These are phyloP conservation scores for Trichomonascaceae sp. DNA, from an alignment of 1,139 yeast species.

Conservation along the genomic window DNA sequence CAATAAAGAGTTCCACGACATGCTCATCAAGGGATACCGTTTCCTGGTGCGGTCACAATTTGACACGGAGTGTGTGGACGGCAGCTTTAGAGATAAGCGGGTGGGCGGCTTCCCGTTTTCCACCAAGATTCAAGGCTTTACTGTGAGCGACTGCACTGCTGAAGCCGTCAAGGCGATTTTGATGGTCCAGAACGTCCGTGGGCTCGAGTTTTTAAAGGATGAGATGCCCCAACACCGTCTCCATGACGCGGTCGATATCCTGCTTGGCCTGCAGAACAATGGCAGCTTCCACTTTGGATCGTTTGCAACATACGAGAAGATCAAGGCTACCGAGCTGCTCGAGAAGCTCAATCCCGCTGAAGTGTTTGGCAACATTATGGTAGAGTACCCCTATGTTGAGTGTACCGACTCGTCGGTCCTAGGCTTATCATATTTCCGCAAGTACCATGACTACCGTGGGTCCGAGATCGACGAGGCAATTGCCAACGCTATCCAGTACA, in stretches of 20 bases:
- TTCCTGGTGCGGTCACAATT: slow-evolving; percentile 78
- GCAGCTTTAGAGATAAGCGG: slow-evolving; percentile 72
- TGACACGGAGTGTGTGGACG: slow-evolving; percentile 62
- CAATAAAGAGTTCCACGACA: slow-evolving; percentile 48
- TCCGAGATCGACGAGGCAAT: slow-evolving; percentile 57
- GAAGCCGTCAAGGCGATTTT: slow-evolving; percentile 89
- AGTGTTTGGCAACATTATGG: slow-evolving; percentile 96
- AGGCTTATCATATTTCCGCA: slow-evolving; percentile 70
- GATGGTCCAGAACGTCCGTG: slow-evolving; percentile 67
- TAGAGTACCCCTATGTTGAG: slow-evolving; percentile 95
- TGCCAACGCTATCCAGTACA: slow-evolving; percentile 58
- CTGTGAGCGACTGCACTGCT: slow-evolving; percentile 95
- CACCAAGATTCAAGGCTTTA: slow-evolving; percentile 90
- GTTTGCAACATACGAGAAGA: slow-evolving; percentile 81
- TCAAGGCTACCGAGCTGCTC: slow-evolving; percentile 66
- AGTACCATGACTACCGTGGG: slow-evolving; percentile 46
- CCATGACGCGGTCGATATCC: slow-evolving; percentile 57
- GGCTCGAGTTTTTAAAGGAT: slow-evolving; percentile 35
- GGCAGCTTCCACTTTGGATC: slow-evolving; percentile 80
- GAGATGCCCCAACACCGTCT: slow-evolving; percentile 43
- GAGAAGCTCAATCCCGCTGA: slow-evolving; percentile 89
- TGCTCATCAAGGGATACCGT: slow-evolving; percentile 49
- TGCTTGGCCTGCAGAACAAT: slow-evolving; percentile 59
- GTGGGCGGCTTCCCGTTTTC: slow-evolving; percentile 97
- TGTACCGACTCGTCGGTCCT: slow-evolving; percentile 92